Conservation (phyloP, 139 green algal species). For the Chlorella sp. region DNA sequence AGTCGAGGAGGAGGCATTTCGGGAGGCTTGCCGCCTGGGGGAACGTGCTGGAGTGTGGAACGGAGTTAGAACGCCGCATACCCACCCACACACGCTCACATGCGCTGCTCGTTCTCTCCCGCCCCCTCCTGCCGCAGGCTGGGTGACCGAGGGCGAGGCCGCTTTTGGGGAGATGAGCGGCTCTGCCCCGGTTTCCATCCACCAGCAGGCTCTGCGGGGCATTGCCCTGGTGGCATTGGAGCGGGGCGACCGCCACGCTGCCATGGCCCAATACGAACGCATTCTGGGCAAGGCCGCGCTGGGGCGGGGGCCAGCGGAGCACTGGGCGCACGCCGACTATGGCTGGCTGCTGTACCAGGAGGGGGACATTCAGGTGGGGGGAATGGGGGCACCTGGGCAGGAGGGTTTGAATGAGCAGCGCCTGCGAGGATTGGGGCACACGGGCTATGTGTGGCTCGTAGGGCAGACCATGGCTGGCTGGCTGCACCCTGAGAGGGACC, state of each 20-base stretch:
- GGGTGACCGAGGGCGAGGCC: constrained; percentile 77
- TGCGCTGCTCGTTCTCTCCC: no score
- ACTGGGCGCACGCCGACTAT: constrained; percentile 83
- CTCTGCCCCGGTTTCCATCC: constrained; percentile 64
- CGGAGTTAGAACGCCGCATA: no score
- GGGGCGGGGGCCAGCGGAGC: constrained; percentile 63
- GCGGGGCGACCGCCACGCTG: constrained; percentile 2
- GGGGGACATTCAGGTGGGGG: constrained; percentile 54
- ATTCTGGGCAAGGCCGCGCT: constrained; percentile 76
- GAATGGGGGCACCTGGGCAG: not conserved
- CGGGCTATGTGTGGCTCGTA: no score
- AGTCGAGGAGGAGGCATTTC: no score
- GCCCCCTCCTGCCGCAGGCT: constrained; percentile 36
- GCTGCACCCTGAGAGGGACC: no score
- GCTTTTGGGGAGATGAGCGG: constrained; percentile 74
- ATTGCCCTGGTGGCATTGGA: constrained; percentile 46
- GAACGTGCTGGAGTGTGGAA: no score
- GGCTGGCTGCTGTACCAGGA: constrained; percentile 76
- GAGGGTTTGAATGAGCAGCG: not conserved
- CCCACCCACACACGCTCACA: no score
- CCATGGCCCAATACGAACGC: constrained; percentile 70
- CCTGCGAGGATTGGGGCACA: no score
- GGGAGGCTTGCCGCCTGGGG: no score
- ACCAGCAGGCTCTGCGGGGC: constrained; percentile 76
- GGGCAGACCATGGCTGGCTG: no score